Percentiles rank a stretch among this genome's conserved stretches.
These are phyloP conservation scores for Zizania latifolia DNA, from an alignment of 176 grass and related monocot species.

Conservation along the genomic window DNA sequence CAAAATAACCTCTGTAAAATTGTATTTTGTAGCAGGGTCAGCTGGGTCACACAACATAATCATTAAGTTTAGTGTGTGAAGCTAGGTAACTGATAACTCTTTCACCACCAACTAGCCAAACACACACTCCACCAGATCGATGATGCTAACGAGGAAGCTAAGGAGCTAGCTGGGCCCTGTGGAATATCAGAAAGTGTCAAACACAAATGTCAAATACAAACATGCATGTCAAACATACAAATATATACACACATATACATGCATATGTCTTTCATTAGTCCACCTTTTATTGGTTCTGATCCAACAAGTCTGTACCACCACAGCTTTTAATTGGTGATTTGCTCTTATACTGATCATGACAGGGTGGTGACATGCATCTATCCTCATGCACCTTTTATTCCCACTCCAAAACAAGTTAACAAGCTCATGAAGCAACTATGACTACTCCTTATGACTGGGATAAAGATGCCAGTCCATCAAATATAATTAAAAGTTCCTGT, in stretches of 20 bases:
- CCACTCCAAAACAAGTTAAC: slow-evolving; percentile 8
- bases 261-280: not conserved
- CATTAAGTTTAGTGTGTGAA: not conserved
- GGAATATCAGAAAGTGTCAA: slow-evolving; percentile 26
- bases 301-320: not conserved
- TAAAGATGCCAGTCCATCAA: not conserved
- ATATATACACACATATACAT: too few relatives aligned
- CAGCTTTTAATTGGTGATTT: slow-evolving; percentile 19
- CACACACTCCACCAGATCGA: not conserved
- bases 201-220: slow-evolving; percentile 19
- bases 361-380: slow-evolving; percentile 30
- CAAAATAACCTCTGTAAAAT: too few relatives aligned
- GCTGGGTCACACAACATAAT: slow-evolving; percentile 11
- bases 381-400: slow-evolving; percentile 18
- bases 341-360: slow-evolving; percentile 3
- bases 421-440: not conserved
- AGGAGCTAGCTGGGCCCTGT: not conserved
- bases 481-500: not conserved
- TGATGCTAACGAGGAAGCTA: not conserved
- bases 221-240: not conserved
- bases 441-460: not conserved
- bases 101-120: slow-evolving; percentile 6
- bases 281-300: slow-evolving; percentile 9
- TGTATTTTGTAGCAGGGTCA: too few relatives aligned
- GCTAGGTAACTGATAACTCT: slow-evolving; percentile 22